Base-by-base conservation (phyloP, 306 rosid genomes). In the Glycine soja region DNA sequence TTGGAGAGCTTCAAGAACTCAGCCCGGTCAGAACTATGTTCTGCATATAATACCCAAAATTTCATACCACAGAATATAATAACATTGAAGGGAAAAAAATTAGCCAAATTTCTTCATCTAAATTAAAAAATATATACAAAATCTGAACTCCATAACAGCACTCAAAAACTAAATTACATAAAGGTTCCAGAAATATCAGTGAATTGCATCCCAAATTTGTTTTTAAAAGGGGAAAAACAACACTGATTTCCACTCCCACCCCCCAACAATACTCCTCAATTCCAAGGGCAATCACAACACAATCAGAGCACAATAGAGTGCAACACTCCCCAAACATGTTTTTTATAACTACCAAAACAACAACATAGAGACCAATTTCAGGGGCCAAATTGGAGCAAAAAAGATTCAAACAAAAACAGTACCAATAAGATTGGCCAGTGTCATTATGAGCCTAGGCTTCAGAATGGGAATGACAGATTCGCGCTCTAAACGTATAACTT, bases 1-100 rank as follows among this genome's bases (percentile, higher is more conserved):
- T 91, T 95, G 86, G 94, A 89, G 62, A 95, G 94, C 88, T 93
- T 95, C 81, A 93, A 86, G 87, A 95, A 95, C 89, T 95, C 98
- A 6, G 93, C 89, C 56, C 93, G 89, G 56, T 95, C 99, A 40
- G 92, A 80, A 80, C 90, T 68, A 42, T 88, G 93, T 48, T 95
- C 99, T 95, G 90, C 86, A 77, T 38, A 72, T 30, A 71, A 42
- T 58, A 54, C 73, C 40, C 83, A 72, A 75, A 75, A 65, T 48
- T 12, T 82, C 66, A 80, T 57, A 45, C 75, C 63, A 74, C 74
- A 7, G 47, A 64, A 65, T 42, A 48, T 19, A 81, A 48, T 46
- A 67, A 24, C 45, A 59, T 34, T 62, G 9, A 47, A 30, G 2
- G 48, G 63, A 7, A 10, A 51, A 36, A 69, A 70, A 8, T 19